Conservation (phyloP, 306 rosid species). For the Vigna mungo region DNA sequence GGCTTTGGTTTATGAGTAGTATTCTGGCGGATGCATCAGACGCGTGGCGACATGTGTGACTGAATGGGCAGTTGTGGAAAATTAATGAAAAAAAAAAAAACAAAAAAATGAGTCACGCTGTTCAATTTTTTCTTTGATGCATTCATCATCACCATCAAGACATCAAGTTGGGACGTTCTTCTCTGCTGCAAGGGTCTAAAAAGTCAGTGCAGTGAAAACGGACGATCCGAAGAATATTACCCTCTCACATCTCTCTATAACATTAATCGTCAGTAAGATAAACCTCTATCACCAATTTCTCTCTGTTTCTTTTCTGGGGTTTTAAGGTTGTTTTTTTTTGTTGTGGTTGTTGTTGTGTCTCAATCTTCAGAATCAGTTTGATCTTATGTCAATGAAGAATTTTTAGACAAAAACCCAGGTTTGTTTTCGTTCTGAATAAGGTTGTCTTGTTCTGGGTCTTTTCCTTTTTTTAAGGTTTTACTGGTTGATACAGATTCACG, state of each 20-base stretch:
- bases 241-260: slow-evolving; percentile 42
- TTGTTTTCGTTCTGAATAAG: slow-evolving; percentile 19
- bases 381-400: slow-evolving; percentile 50
- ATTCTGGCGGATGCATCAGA: not conserved
- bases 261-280: slow-evolving; percentile 36
- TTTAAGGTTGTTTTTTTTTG: slow-evolving; percentile 32
- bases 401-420: slow-evolving; percentile 62
- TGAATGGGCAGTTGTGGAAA: slow-evolving; percentile 24
- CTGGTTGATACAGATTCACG: slow-evolving; percentile 30
- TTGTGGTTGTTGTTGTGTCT: not conserved
- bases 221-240: slow-evolving; percentile 65
- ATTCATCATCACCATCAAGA: slow-evolving; percentile 38
- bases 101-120: slow-evolving; percentile 10
- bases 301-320: slow-evolving; percentile 8
- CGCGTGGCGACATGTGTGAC: slow-evolving; percentile 32
- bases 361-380: slow-evolving; percentile 60
- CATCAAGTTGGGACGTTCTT: slow-evolving; percentile 56
- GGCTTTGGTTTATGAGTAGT: slow-evolving; percentile 6
- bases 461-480: not conserved
- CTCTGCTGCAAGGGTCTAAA: slow-evolving; percentile 65
- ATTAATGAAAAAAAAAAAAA: slow-evolving; percentile 1
- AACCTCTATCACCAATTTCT: slow-evolving; percentile 42
- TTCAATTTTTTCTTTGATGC: slow-evolving; percentile 32
- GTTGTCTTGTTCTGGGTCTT: slow-evolving; percentile 12
- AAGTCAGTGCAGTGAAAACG: slow-evolving; percentile 69